Percentiles rank a stretch among this genome's conserved stretches.
These are phyloP conservation scores for Pleurotus pulmonarius DNA, from an alignment of 768 basidiomycete species.

Conservation along the genomic window DNA sequence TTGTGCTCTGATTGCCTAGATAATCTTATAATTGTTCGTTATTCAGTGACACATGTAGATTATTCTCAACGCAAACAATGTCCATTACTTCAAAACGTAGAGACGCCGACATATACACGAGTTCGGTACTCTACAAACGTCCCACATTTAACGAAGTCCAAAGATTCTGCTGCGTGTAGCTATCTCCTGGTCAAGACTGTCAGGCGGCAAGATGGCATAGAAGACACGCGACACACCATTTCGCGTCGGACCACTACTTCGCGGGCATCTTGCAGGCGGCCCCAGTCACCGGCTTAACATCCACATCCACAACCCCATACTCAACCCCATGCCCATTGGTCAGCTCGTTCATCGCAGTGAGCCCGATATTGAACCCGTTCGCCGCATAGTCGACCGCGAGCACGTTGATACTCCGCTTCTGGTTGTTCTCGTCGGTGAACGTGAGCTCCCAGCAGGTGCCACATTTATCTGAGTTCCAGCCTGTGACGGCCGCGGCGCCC, in stretches of 20 bases:
- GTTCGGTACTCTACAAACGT: too few species aligned
- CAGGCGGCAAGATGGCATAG: too few species aligned
- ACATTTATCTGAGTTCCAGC: constrained; percentile 50
- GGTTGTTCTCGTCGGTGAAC: constrained; percentile 28
- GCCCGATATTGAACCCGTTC: constrained; percentile 46
- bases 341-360: constrained; percentile 51
- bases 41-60: too few species aligned
- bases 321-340: constrained; percentile 43
- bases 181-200: too few species aligned
- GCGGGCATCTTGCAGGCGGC: constrained; percentile 48
- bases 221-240: too few species aligned
- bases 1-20: background rate
- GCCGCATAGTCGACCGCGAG: constrained; percentile 49
- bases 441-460: constrained; percentile 60
- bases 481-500: constrained; percentile 45
- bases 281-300: constrained; percentile 35
- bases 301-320: constrained; percentile 45
- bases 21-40: too few species aligned
- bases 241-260: background rate
- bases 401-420: constrained; percentile 36
- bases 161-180: too few species aligned
- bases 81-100: too few species aligned
- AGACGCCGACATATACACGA: too few species aligned
- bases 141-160: too few species aligned
- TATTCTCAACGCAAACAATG: too few species aligned